These are phyloP conservation scores for Fusarium mexicanum DNA, from an alignment of 2,329 filamentous ascomycete genomes.

Conservation along the genomic window DNA sequence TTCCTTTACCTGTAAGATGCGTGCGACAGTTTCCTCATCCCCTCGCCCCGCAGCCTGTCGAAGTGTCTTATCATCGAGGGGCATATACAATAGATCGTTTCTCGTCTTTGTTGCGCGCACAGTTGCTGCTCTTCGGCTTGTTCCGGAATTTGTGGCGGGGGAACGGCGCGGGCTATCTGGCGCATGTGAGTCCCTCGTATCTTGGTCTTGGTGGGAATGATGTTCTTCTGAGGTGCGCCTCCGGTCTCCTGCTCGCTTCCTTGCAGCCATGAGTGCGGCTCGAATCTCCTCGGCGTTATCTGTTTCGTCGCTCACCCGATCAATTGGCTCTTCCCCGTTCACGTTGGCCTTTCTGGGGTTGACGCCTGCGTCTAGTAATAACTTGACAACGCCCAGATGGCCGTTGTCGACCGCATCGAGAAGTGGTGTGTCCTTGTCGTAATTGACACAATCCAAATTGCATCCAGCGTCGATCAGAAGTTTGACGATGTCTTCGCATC, in stretches of 20 bases:
- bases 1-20: slow-evolving; percentile 69
- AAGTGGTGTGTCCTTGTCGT: slow-evolving; percentile 90
- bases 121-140: slow-evolving; percentile 62
- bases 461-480: slow-evolving; percentile 87
- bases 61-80: slow-evolving; percentile 69
- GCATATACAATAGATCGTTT: slow-evolving; percentile 71
- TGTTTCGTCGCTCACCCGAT: slow-evolving; percentile 78
- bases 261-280: slow-evolving; percentile 69
- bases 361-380: slow-evolving; percentile 85
- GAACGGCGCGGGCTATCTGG: slow-evolving; percentile 69
- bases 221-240: slow-evolving; percentile 68
- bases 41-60: slow-evolving; percentile 68
- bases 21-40: slow-evolving; percentile 69
- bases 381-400: slow-evolving; percentile 85
- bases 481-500: slow-evolving; percentile 85
- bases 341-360: slow-evolving; percentile 92
- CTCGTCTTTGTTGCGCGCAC: slow-evolving; percentile 71
- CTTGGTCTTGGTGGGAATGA: slow-evolving; percentile 58
- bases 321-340: slow-evolving; percentile 91
- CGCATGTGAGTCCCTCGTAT: slow-evolving; percentile 62
- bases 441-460: slow-evolving; percentile 80
- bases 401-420: slow-evolving; percentile 97
- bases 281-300: slow-evolving; percentile 86
- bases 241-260: slow-evolving; percentile 63
- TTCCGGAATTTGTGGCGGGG: slow-evolving; percentile 55